These are phyloP conservation scores for Myrmaecium sp. DNA, from an alignment of 2,329 filamentous ascomycete species.

Conservation along the genomic window DNA sequence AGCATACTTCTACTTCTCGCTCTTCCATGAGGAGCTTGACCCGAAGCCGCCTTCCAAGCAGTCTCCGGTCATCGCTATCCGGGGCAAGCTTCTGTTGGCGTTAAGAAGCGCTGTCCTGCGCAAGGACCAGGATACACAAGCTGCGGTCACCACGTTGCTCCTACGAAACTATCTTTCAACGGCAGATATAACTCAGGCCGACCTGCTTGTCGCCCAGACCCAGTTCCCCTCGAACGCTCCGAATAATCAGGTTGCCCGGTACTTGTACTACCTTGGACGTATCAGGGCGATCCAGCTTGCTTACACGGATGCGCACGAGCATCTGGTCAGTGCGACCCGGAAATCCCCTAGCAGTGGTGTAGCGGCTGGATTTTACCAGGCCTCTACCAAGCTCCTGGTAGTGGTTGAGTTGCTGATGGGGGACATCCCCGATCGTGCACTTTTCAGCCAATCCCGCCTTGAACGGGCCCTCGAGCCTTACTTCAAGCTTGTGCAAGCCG, in stretches of 20 bases:
- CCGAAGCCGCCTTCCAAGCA: slow-evolving; percentile 78
- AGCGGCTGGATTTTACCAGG: slow-evolving; percentile 87
- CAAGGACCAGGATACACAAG: slow-evolving; percentile 95
- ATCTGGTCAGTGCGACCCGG: slow-evolving; percentile 80
- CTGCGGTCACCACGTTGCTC: slow-evolving; percentile 83
- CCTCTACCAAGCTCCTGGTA: slow-evolving; percentile 86
- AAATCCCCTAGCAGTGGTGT: slow-evolving; percentile 84
- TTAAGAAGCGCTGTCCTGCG: slow-evolving; percentile 89
- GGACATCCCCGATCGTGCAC: slow-evolving; percentile 87
- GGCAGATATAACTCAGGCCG: slow-evolving; percentile 91
- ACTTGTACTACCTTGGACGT: slow-evolving; percentile 91
- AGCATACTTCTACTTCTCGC: slow-evolving; percentile 93
- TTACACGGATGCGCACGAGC: slow-evolving; percentile 93
- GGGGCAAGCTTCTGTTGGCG: slow-evolving; percentile 70
- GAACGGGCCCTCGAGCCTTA: slow-evolving; percentile 84
- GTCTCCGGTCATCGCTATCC: slow-evolving; percentile 72
- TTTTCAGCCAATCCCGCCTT: slow-evolving; percentile 78
- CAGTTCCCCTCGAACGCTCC: slow-evolving; percentile 86
- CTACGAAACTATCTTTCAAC: slow-evolving; percentile 92
- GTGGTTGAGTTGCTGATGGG: slow-evolving; percentile 97
- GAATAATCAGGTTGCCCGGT: slow-evolving; percentile 95
- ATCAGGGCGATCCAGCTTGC: slow-evolving; percentile 92
- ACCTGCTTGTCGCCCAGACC: slow-evolving; percentile 87
- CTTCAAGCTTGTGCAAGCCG: slow-evolving; percentile 82
- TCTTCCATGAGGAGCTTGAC: slow-evolving; percentile 83